A percentile compares a stretch with the other conserved stretches of the same genome.
Evolutionary conservation across 1,284 basidiomycete species (phyloP).

Genomic region (Coniferiporia sulphurascens): DNA sequence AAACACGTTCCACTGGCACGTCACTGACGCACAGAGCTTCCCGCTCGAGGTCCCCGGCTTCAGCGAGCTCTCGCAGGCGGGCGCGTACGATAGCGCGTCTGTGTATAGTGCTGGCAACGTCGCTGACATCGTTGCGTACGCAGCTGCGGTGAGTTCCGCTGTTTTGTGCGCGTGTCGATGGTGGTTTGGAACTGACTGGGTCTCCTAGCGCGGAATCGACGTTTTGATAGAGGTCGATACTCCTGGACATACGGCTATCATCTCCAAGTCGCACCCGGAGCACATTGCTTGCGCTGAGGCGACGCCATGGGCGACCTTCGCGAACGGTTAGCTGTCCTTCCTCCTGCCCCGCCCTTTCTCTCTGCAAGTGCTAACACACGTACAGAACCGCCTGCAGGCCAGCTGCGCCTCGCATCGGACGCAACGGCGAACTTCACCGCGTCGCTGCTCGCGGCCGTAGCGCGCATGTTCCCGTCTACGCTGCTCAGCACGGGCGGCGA

Average conservation of each 20-base stretch:
- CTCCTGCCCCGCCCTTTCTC: neutral
- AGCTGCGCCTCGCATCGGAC: constrained; percentile 37
- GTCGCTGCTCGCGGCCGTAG: constrained; percentile 28
- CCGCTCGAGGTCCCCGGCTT: constrained; percentile 64
- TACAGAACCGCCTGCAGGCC: constrained; percentile 43
- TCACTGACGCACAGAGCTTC: constrained; percentile 74
- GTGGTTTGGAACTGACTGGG: neutral
- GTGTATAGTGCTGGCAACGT: constrained; percentile 64
- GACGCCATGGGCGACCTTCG: constrained; percentile 59
- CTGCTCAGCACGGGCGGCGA: constrained; percentile 48
- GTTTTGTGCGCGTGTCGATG: neutral
- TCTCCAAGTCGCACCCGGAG: constrained; percentile 64
- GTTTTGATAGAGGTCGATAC: constrained; percentile 70
- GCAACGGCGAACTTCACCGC: constrained; percentile 28
- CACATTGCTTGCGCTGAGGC: constrained; percentile 67
- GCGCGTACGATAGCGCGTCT: constrained; percentile 56
- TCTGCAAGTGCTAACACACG: neutral
- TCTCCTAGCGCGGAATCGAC: constrained; percentile 67
- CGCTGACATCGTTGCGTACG: constrained; percentile 61
- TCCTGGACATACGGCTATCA: constrained; percentile 74
- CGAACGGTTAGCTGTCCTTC: constrained; percentile 39
- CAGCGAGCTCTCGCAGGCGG: constrained; percentile 56
- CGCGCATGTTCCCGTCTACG: constrained; percentile 26
- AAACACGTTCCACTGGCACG: constrained; percentile 79
- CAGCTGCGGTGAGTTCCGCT: constrained; percentile 51